Evolutionary conservation across 345 rosid species (phyloP).

Genomic region (Syzygium jambos): DNA sequence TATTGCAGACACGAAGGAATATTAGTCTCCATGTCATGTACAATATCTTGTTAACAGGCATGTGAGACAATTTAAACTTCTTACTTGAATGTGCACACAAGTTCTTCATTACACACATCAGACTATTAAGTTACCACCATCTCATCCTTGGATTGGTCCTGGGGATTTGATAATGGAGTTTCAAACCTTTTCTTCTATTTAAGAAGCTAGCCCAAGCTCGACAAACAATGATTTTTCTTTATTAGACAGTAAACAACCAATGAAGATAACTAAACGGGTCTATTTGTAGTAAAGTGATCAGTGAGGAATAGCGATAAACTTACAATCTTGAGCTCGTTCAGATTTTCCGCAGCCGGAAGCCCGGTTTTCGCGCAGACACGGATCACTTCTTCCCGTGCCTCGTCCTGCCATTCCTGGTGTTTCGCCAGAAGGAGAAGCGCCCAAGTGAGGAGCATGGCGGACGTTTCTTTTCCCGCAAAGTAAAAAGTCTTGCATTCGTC

Average conservation of each 20-base stretch:
- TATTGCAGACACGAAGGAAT: not conserved
- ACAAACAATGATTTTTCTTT: not conserved
- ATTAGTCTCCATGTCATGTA: not conserved
- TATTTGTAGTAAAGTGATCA: not conserved
- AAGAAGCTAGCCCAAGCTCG: not conserved
- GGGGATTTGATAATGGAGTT: not conserved
- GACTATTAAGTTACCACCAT: not conserved
- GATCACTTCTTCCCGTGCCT: constrained; percentile 66
- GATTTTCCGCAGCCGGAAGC: constrained; percentile 23
- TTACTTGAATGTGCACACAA: not conserved
- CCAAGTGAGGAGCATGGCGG: constrained; percentile 62
- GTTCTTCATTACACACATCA: not conserved
- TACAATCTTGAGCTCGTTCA: constrained; percentile 60
- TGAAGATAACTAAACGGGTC: not conserved
- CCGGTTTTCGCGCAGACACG: constrained; percentile 22
- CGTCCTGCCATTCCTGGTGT: constrained; percentile 74
- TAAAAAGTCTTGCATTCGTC: constrained; percentile 87
- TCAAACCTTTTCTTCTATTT: not conserved
- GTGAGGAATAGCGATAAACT: constrained; percentile 5
- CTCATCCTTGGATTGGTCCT: not conserved
- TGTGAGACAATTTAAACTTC: not conserved
- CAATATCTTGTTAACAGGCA: not conserved
- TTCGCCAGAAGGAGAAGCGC: constrained; percentile 50
- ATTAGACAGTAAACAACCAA: not conserved
- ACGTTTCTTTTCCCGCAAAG: constrained; percentile 86